A percentile compares a stretch with the other conserved stretches of the same genome.
Evolutionary conservation across 192 early-diverging fungal genomes (phyloP).

Genomic region (Funneliformis geosporum): DNA sequence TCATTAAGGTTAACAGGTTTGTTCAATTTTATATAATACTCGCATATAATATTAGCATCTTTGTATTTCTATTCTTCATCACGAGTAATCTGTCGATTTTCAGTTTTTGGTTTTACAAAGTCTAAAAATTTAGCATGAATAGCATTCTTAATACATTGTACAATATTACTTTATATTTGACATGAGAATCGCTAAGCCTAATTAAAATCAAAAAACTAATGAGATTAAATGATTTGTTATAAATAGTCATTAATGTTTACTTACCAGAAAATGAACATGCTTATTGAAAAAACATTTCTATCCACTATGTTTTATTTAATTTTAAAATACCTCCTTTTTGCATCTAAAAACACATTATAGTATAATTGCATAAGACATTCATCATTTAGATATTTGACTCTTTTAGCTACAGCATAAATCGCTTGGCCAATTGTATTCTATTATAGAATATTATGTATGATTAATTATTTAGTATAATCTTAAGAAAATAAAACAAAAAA

Average conservation of each 20-base stretch:
- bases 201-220: too few relatives aligned
- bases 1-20: neutral
- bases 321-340: neutral
- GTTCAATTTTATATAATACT: neutral
- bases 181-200: neutral
- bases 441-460: neutral
- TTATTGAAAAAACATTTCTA: neutral
- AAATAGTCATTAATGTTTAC: neutral
- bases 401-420: neutral
- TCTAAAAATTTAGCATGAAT: neutral
- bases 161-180: neutral
- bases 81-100: neutral
- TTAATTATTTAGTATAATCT: too few relatives aligned
- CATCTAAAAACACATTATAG: neutral
- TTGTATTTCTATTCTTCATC: neutral
- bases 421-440: neutral
- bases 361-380: neutral
- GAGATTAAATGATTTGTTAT: neutral
- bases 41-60: neutral
- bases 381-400: neutral
- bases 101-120: neutral
- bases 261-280: neutral
- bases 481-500: neutral
- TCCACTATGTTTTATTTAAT: neutral
- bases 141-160: neutral